phyloP scores from a whole-genome alignment of 768 basidiomycete species.

The Leucogyrophana mollusca region DNA sequence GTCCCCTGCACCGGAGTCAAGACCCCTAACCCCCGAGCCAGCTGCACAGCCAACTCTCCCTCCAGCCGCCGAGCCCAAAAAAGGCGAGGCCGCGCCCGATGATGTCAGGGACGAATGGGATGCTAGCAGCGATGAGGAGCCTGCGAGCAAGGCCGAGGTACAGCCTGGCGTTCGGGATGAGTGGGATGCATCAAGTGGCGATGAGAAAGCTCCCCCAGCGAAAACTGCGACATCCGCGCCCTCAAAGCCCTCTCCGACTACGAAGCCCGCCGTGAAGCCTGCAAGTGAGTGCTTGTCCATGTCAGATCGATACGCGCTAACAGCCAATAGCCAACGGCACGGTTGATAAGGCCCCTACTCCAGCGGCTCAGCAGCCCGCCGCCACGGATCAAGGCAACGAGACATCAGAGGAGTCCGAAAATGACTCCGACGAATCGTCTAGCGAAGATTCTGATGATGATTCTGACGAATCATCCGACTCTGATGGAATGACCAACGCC shows the following conservation, averaged over 20 bases:
- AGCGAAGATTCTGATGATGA: conserved; percentile 53
- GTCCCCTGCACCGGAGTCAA: conserved; percentile 54
- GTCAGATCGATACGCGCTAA: conserved; percentile 11
- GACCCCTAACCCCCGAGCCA: conserved; percentile 42
- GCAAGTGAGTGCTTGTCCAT: conserved; percentile 12
- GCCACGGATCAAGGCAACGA: conserved; percentile 26
- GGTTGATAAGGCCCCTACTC: conserved; percentile 12
- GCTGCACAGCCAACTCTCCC: conserved; percentile 22
- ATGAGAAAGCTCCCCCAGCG: conserved; percentile 38
- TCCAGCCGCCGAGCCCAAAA: conserved; percentile 36
- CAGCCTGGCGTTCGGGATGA: conserved; percentile 44
- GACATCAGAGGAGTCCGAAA: conserved; percentile 43
- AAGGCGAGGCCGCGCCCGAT: conserved; percentile 18
- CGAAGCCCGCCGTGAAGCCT: conserved; percentile 9
- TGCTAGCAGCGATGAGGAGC: conserved; percentile 42
- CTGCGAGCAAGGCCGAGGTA: conserved; percentile 17
- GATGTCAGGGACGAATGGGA: conserved; percentile 58
- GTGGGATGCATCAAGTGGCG: conserved; percentile 72
- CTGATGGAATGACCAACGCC: conserved; percentile 61
- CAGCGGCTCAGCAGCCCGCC: conserved; percentile 26
- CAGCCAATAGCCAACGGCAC: conserved; percentile 8
- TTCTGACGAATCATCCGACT: conserved; percentile 48
- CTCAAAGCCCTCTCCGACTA: conserved; percentile 14
- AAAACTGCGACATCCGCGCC: conserved; percentile 9
- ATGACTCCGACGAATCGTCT: conserved; percentile 30